Percentiles rank a stretch among this genome's conserved stretches.
phyloP scores from a whole-genome alignment of 208 protist species.

The Herpetomonas tarakana region DNA sequence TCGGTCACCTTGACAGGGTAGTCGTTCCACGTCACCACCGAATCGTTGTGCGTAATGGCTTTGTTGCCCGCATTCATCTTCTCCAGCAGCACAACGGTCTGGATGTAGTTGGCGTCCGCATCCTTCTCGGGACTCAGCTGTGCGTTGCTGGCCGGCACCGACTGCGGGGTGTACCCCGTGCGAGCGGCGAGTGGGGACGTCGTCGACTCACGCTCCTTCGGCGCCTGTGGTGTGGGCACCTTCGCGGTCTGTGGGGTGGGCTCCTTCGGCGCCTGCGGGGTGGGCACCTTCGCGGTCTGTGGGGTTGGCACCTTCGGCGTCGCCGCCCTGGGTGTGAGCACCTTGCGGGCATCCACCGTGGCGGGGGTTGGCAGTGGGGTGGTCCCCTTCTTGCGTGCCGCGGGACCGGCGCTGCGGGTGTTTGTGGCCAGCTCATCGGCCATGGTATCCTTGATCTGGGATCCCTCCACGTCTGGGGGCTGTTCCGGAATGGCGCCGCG shows the following conservation, averaged over 20 bases:
- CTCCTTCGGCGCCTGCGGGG: not conserved
- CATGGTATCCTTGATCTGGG: conserved; percentile 45
- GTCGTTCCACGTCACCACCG: conserved; percentile 32
- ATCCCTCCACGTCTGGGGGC: conserved; percentile 48
- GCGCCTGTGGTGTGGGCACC: not conserved
- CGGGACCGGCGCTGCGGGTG: not conserved
- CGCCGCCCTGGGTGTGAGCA: not conserved
- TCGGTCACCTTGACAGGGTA: conserved; percentile 36
- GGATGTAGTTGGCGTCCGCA: conserved; percentile 13
- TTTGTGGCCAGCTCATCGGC: conserved; percentile 21
- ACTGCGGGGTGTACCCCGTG: not conserved
- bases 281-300: not conserved
- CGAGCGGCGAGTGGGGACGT: not conserved
- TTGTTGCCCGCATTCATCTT: conserved; percentile 29
- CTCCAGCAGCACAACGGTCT: conserved; percentile 66
- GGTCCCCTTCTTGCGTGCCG: not conserved
- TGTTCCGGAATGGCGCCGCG: conserved; percentile 62
- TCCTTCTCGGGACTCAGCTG: conserved; percentile 1
- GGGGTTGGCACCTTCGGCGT: not conserved
- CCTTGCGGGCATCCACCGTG: not conserved
- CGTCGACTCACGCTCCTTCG: not conserved
- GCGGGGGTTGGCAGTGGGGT: not conserved
- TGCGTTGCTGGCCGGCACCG: conserved; percentile 3
- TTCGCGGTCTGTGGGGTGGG: not conserved
- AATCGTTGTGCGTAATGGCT: conserved; percentile 25